A percentile compares a stretch with the other conserved stretches of the same genome.
Evolutionary conservation across 2,329 filamentous ascomycete species (phyloP).

Genomic region (Fonsecaea nubica): DNA sequence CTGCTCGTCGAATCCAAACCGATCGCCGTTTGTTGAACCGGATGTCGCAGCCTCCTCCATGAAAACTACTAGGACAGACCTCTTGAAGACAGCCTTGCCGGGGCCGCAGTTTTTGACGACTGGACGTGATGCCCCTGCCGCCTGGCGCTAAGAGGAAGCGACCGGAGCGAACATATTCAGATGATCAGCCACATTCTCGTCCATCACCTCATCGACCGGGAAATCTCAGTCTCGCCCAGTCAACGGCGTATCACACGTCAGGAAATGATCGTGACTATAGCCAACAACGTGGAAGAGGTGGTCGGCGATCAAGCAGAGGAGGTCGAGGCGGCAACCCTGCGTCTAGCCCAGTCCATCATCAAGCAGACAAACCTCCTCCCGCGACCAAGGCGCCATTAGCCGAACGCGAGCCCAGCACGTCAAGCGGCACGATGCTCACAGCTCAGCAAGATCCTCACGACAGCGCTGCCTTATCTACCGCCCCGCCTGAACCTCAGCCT

Average conservation of each 20-base stretch:
- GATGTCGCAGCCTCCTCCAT: slow-evolving; percentile 27
- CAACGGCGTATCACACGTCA: slow-evolving; percentile 51
- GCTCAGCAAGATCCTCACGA: slow-evolving; percentile 40
- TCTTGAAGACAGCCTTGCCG: slow-evolving; percentile 17
- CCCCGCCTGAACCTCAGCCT: slow-evolving; percentile 41
- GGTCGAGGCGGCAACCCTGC: slow-evolving; percentile 25
- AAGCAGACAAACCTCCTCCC: slow-evolving; percentile 15
- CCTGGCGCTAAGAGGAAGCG: slow-evolving; percentile 63
- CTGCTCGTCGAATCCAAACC: background rate
- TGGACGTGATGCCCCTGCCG: slow-evolving; percentile 57
- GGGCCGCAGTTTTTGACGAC: slow-evolving; percentile 22
- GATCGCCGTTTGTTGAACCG: background rate
- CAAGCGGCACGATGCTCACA: slow-evolving; percentile 42
- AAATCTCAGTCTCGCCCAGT: slow-evolving; percentile 60
- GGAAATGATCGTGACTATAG: slow-evolving; percentile 32
- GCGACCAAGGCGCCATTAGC: slow-evolving; percentile 37
- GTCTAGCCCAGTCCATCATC: slow-evolving; percentile 26
- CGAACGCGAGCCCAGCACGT: slow-evolving; percentile 41
- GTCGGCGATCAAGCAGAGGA: slow-evolving; percentile 38
- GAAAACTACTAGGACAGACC: slow-evolving; percentile 18
- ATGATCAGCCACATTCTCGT: slow-evolving; percentile 48
- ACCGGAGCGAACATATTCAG: slow-evolving; percentile 53
- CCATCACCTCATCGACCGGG: slow-evolving; percentile 57
- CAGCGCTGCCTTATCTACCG: slow-evolving; percentile 33
- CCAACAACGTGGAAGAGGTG: slow-evolving; percentile 42